Evolutionary conservation across 768 basidiomycete genomes (phyloP).

Genomic region (Leucocoprinus leucothites): DNA sequence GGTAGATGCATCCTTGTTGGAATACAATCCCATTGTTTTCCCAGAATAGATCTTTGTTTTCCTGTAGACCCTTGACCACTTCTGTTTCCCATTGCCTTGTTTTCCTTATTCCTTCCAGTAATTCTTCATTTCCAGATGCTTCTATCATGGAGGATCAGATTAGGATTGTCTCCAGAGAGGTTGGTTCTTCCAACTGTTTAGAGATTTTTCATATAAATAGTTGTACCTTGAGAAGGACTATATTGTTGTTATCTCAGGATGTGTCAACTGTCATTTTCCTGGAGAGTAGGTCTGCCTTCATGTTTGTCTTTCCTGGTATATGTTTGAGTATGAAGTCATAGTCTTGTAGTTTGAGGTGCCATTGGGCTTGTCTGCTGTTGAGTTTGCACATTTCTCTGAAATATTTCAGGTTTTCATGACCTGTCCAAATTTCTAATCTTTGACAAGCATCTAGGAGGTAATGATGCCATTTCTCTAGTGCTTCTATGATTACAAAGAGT

Average conservation of each 20-base stretch:
- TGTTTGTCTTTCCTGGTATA: constrained; percentile 21
- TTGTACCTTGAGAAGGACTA: not conserved
- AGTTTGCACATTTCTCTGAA: constrained; percentile 33
- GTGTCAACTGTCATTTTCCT: not conserved
- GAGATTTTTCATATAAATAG: not conserved
- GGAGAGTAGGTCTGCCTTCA: constrained; percentile 22
- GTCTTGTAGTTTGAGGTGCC: constrained; percentile 31
- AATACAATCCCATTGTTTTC: too few species aligned
- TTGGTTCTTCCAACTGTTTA: not conserved
- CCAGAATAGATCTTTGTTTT: too few species aligned
- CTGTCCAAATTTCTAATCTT: constrained; percentile 11
- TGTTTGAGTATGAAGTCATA: constrained; percentile 32
- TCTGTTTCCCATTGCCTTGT: too few species aligned
- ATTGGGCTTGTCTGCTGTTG: constrained; percentile 38
- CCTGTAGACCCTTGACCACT: too few species aligned
- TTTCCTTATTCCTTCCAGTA: too few species aligned
- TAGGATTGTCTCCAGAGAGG: not conserved
- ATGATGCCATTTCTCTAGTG: constrained; percentile 25
- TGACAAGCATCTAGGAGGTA: constrained; percentile 17
- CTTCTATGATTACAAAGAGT: constrained; percentile 34
- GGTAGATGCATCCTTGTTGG: too few species aligned
- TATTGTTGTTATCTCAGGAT: not conserved
- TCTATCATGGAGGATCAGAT: too few species aligned
- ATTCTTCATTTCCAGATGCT: too few species aligned
- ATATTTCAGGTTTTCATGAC: constrained; percentile 21